Conservation (phyloP, 2,329 filamentous ascomycete genomes). For the Pseudogymnoascus sp. region DNA sequence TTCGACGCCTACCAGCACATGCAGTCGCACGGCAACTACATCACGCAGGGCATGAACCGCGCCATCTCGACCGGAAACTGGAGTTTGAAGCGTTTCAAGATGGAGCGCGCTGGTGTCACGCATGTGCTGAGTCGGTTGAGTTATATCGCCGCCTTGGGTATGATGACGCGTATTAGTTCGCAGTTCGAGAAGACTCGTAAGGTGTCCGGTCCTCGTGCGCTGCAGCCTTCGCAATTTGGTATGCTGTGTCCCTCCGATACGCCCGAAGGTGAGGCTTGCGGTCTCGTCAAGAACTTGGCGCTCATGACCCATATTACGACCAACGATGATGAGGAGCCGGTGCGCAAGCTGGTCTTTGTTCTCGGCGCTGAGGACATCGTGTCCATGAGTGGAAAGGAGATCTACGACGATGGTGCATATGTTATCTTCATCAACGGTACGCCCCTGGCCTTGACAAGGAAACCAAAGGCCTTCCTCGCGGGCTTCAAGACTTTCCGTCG, state of each 20-base stretch:
- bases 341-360: conserved; percentile 77
- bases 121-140: conserved; percentile 92
- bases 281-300: conserved; percentile 94
- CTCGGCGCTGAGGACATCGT: conserved; percentile 78
- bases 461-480: conserved; percentile 77
- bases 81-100: conserved; percentile 96
- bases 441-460: conserved; percentile 75
- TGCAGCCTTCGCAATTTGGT: conserved; percentile 95
- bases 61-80: conserved; percentile 97
- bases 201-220: conserved; percentile 86
- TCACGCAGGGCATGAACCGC: conserved; percentile 87
- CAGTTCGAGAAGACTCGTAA: conserved; percentile 99
- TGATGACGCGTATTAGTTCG: conserved; percentile 98
- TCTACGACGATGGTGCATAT: conserved; percentile 76
- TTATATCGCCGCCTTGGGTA: conserved; percentile 92
- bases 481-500: conserved; percentile 80
- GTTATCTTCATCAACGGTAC: conserved; percentile 95
- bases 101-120: conserved; percentile 94
- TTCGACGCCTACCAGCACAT: conserved; percentile 84
- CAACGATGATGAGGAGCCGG: conserved; percentile 84
- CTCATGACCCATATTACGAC: conserved; percentile 99
- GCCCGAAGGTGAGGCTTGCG: conserved; percentile 95
- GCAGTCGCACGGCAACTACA: conserved; percentile 73
- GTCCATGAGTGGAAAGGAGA: conserved; percentile 72
- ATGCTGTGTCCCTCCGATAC: conserved; percentile 98